These are phyloP conservation scores for Hemerocallis citrina DNA, from an alignment of 106 monocot species.

Conservation along the genomic window DNA sequence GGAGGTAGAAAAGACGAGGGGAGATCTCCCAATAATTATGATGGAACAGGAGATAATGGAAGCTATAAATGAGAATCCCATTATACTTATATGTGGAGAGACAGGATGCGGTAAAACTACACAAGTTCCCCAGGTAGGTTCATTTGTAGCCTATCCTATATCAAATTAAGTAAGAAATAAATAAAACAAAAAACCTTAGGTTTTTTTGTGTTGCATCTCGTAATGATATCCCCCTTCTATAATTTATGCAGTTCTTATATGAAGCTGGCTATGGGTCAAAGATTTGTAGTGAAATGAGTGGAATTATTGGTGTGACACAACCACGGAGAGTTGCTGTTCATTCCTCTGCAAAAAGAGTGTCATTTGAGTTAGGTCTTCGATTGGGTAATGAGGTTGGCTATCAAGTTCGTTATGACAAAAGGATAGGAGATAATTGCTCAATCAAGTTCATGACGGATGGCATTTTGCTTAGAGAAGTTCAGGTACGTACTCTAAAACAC, in stretches of 20 bases:
- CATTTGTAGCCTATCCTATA: background rate
- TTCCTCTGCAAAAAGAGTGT: conserved; percentile 85
- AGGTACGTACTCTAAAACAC: conserved; percentile 40
- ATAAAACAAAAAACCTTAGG: no score
- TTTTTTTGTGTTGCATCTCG: background rate
- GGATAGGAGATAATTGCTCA: conserved; percentile 61
- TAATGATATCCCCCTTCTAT: background rate
- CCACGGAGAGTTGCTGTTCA: conserved; percentile 93
- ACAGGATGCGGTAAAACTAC: conserved; percentile 99
- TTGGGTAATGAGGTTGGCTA: conserved; percentile 88
- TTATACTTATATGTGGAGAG: conserved; percentile 93
- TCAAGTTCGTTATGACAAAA: conserved; percentile 96
- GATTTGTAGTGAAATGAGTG: conserved; percentile 35
- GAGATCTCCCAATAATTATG: conserved; percentile 83
- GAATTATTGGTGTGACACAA: conserved; percentile 87
- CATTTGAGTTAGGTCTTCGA: conserved; percentile 64
- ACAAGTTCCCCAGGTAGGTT: conserved; percentile 90
- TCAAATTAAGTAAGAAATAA: no score
- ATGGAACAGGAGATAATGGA: conserved; percentile 99
- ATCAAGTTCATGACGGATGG: conserved; percentile 99
- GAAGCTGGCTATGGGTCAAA: conserved; percentile 92
- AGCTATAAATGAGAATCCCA: conserved; percentile 76
- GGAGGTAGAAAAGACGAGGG: conserved; percentile 70
- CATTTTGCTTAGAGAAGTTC: conserved; percentile 91
- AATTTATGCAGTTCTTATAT: conserved; percentile 70